Evolutionary conservation across 2,329 filamentous ascomycete genomes (phyloP).

Genomic region (Hypoxylon sp.): DNA sequence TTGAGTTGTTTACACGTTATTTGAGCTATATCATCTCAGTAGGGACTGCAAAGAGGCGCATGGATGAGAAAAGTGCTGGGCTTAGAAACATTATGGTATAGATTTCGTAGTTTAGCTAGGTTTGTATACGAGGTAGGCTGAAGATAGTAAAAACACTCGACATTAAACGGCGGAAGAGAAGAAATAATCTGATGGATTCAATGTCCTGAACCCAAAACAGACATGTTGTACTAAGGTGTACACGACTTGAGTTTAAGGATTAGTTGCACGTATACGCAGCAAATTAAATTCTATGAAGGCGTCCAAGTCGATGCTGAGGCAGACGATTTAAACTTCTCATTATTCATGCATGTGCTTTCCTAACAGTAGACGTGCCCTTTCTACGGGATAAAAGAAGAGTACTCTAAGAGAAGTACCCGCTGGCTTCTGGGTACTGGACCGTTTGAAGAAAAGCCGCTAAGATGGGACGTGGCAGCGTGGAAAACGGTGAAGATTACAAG

Average conservation of each 20-base stretch:
- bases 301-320: neutral
- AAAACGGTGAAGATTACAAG: constrained; percentile 22
- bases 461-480: constrained; percentile 10
- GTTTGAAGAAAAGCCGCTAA: constrained; percentile 14
- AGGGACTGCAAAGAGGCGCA: no score
- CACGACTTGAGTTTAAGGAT: neutral
- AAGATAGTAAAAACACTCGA: no score
- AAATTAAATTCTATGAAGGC: neutral
- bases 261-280: neutral
- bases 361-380: constrained; percentile 2
- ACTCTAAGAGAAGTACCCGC: neutral
- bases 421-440: neutral
- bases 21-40: no score
- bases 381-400: no score
- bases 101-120: no score
- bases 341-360: neutral
- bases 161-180: no score
- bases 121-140: no score
- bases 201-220: no score
- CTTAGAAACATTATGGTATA: no score
- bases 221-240: neutral
- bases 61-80: no score
- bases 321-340: neutral
- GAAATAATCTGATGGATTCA: no score
- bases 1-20: no score